phyloP scores from a whole-genome alignment of 768 basidiomycete species.

The Phylloporus scabripes region DNA sequence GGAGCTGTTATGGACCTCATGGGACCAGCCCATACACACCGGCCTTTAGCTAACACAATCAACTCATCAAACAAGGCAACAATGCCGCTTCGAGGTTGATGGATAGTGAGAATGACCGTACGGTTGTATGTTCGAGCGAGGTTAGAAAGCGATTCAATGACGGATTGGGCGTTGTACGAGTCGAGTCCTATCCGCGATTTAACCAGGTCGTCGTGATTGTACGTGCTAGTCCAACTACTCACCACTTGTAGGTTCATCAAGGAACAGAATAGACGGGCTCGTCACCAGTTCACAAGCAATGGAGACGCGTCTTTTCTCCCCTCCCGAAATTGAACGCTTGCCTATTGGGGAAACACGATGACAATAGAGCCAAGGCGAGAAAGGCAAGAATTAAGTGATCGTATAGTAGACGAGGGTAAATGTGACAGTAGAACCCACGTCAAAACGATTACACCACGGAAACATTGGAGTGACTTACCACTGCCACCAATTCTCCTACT shows the following conservation, averaged over 20 bases:
- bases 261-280: conserved; percentile 90
- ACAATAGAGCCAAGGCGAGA: background rate
- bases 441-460: background rate
- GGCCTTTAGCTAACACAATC: conserved; percentile 78
- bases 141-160: conserved; percentile 81
- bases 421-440: background rate
- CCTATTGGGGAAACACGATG: conserved; percentile 37
- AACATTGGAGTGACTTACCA: conserved; percentile 42
- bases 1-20: conserved; percentile 15
- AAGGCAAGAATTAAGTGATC: background rate
- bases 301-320: conserved; percentile 93
- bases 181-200: conserved; percentile 61
- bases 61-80: conserved; percentile 94
- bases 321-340: conserved; percentile 88
- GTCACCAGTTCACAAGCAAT: conserved; percentile 99
- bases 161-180: conserved; percentile 92
- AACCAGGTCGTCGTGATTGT: conserved; percentile 1
- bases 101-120: conserved; percentile 96
- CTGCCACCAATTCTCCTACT: conserved; percentile 85
- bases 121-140: conserved; percentile 87
- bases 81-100: conserved; percentile 97
- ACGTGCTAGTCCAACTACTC: conserved; percentile 20
- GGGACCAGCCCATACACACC: conserved; percentile 36
- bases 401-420: background rate
- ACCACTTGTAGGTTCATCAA: conserved; percentile 98